Conservation (phyloP, 2,329 filamentous ascomycete genomes). For the Aspergillaceae sp. region DNA sequence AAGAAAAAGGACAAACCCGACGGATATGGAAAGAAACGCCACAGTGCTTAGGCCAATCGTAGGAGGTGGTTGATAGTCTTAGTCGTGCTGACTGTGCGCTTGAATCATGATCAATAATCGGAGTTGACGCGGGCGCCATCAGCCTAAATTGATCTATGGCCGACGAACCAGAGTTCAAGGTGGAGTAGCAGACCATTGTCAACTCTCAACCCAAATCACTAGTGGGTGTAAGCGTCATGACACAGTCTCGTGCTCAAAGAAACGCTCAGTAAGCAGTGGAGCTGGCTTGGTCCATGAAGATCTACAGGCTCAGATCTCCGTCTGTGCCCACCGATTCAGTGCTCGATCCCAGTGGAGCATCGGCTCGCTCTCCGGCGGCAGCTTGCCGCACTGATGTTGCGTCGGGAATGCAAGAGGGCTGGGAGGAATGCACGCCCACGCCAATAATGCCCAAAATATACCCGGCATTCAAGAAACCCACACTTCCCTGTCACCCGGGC, state of each 20-base stretch:
- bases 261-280: not conserved
- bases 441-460: conserved; percentile 22
- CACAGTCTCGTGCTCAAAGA: conserved; percentile 9
- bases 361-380: not conserved
- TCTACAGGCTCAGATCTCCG: not conserved
- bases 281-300: not conserved
- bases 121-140: not conserved
- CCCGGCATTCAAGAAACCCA: conserved; percentile 15
- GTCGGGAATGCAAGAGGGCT: conserved; percentile 15
- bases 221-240: conserved; percentile 30
- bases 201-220: not conserved
- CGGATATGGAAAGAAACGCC: conserved; percentile 11
- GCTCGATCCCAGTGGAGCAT: conserved; percentile 2
- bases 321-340: too few relatives aligned
- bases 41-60: conserved; percentile 11
- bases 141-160: not conserved
- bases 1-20: conserved; percentile 14
- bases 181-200: not conserved
- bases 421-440: conserved; percentile 25
- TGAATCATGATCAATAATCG: not conserved
- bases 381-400: not conserved
- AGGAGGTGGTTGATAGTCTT: not conserved
- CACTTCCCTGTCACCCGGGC: conserved; percentile 3
- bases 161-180: not conserved
- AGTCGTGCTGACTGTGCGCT: not conserved